These are phyloP conservation scores for Rhodotorula sp. DNA, from an alignment of 1,284 basidiomycete species.

Conservation along the genomic window DNA sequence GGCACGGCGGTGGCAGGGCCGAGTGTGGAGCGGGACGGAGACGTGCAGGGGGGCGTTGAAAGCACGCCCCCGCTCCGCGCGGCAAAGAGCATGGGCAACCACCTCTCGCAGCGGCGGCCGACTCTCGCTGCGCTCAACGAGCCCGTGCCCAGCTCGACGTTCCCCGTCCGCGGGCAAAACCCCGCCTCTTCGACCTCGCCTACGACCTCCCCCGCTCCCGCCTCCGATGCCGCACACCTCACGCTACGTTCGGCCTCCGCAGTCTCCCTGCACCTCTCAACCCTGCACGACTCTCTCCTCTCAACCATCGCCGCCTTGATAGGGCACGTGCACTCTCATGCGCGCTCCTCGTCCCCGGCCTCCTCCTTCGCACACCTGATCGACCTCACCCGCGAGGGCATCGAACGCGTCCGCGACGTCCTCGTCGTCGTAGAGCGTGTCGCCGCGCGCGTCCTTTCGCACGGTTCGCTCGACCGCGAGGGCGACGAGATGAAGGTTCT, in stretches of 20 bases:
- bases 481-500: constrained; percentile 57
- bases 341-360: constrained; percentile 74
- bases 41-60: too few species aligned
- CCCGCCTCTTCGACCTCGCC: not conserved
- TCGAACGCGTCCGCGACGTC: constrained; percentile 87
- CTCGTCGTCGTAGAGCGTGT: constrained; percentile 91
- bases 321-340: constrained; percentile 92
- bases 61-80: constrained; percentile 3
- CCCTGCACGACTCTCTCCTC: constrained; percentile 78
- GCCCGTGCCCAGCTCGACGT: not conserved
- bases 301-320: constrained; percentile 96
- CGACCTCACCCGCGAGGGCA: constrained; percentile 88
- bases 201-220: not conserved
- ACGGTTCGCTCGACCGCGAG: constrained; percentile 45
- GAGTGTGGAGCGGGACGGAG: not conserved
- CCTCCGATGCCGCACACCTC: not conserved
- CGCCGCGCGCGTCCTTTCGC: constrained; percentile 43
- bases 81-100: constrained; percentile 20
- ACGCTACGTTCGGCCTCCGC: constrained; percentile 59
- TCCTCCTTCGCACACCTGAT: constrained; percentile 90
- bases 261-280: constrained; percentile 65
- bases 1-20: not conserved
- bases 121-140: constrained; percentile 4
- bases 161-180: not conserved
- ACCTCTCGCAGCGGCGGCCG: constrained; percentile 9